Evolutionary conservation across 2,329 filamentous ascomycete species (phyloP).

Genomic region (Dactylellina parvicollis): DNA sequence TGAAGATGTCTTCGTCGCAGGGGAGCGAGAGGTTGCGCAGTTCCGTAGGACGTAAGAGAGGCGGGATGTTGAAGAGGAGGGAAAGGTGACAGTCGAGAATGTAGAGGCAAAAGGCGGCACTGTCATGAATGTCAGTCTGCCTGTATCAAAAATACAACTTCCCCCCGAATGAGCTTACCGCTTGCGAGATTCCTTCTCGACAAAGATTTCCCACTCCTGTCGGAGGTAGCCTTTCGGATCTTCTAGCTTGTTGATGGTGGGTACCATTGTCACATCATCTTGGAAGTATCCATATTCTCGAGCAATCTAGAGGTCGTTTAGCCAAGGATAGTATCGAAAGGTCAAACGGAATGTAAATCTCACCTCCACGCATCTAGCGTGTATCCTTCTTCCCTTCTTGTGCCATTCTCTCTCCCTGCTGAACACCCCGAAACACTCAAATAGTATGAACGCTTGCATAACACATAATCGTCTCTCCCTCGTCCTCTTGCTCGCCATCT

Average conservation of each 20-base stretch:
- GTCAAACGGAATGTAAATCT: background rate
- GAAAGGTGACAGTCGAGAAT: constrained; percentile 57
- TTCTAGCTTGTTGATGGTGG: constrained; percentile 48
- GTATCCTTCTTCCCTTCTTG: constrained; percentile 57
- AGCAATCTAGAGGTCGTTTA: constrained; percentile 54
- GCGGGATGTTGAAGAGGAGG: constrained; percentile 57
- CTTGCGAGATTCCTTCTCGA: constrained; percentile 58
- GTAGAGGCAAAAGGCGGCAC: constrained; percentile 57
- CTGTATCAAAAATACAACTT: background rate
- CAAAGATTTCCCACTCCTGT: constrained; percentile 58
- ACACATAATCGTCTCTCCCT: constrained; percentile 56
- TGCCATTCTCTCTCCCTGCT: constrained; percentile 56
- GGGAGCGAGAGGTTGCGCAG: constrained; percentile 57
- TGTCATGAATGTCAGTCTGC: constrained; percentile 12
- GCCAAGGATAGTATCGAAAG: background rate
- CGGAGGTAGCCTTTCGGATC: constrained; percentile 53
- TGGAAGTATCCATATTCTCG: constrained; percentile 57
- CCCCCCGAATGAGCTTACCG: constrained; percentile 54
- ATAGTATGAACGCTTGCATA: constrained; percentile 57
- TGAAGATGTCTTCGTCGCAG: constrained; percentile 57
- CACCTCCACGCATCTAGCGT: constrained; percentile 57
- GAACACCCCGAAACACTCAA: constrained; percentile 57
- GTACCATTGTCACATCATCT: constrained; percentile 51
- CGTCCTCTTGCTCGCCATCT: constrained; percentile 34
- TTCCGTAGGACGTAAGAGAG: constrained; percentile 56